phyloP scores from a whole-genome alignment of 208 protist species.

The Trypanosoma platydactyli region DNA sequence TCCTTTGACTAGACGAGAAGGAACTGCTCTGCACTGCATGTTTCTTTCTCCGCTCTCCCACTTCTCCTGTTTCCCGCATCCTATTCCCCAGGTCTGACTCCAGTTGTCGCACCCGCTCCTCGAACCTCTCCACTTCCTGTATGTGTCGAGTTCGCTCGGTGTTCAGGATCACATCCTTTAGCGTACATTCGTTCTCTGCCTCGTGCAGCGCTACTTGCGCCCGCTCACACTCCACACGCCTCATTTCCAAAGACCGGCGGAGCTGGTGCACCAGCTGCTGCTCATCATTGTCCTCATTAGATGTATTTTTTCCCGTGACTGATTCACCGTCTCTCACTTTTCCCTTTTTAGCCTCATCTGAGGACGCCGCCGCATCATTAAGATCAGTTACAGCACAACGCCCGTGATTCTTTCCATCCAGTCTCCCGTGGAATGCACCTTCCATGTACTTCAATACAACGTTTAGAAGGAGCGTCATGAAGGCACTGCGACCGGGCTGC shows the following conservation, averaged over 20 bases:
- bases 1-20: too few species aligned
- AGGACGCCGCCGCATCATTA: background rate
- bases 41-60: too few species aligned
- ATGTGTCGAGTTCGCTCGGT: background rate
- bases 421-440: background rate
- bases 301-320: background rate
- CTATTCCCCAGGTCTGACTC: background rate
- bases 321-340: too few species aligned
- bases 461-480: constrained; percentile 3
- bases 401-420: background rate
- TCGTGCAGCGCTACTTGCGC: background rate
- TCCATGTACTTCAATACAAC: background rate
- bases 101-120: background rate
- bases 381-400: too few species aligned
- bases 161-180: background rate
- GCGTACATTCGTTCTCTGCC: background rate
- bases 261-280: background rate
- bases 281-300: background rate
- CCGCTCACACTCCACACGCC: background rate
- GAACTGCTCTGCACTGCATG: too few species aligned
- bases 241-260: background rate
- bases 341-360: background rate
- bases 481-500: background rate
- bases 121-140: background rate
- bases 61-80: background rate